A percentile compares a stretch with the other conserved stretches of the same genome.
Conservation (phyloP, 31 red algal genomes). For the Pterothamnion heteromorphum region DNA sequence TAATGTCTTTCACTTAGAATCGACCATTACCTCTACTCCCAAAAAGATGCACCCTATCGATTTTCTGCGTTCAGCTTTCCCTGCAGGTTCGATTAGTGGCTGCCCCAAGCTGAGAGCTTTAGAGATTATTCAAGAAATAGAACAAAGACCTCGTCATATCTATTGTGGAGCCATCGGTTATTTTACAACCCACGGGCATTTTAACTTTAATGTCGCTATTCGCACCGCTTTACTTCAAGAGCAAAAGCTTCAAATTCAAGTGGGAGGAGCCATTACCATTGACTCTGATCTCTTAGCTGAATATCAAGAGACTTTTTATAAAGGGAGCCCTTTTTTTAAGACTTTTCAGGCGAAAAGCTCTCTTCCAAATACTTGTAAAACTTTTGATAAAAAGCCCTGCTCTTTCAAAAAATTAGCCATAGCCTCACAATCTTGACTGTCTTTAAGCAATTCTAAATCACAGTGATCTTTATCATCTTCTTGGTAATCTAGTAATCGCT, state of each 20-base stretch:
- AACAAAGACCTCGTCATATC: constrained; percentile 85
- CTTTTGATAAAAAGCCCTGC: too few relatives aligned
- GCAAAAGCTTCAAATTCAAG: constrained; percentile 62
- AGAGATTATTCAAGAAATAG: constrained; percentile 97
- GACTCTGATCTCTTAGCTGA: constrained; percentile 72
- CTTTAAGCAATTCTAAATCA: too few relatives aligned
- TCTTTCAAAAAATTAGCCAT: too few relatives aligned
- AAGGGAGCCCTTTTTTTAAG: constrained; percentile 74
- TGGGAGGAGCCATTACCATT: constrained; percentile 88
- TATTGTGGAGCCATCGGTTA: constrained; percentile 97
- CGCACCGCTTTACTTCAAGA: constrained; percentile 75
- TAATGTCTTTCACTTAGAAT: constrained; percentile 97
- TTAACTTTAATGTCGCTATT: constrained; percentile 95
- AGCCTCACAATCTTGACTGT: too few relatives aligned
- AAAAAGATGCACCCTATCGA: constrained; percentile 80
- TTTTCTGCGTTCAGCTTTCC: constrained; percentile 84
- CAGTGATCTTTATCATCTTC: too few relatives aligned
- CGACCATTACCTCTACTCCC: constrained; percentile 76
- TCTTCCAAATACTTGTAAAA: too few relatives aligned
- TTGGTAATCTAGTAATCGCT: too few relatives aligned
- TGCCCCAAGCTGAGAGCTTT: constrained; percentile 95
- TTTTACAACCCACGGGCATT: constrained; percentile 83
- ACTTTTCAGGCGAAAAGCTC: constrained; percentile 11
- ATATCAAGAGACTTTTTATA: constrained; percentile 87
- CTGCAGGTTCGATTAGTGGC: constrained; percentile 91